Conservation (phyloP, 192 early-diverging fungal species). For the Coemansia sp. region DNA sequence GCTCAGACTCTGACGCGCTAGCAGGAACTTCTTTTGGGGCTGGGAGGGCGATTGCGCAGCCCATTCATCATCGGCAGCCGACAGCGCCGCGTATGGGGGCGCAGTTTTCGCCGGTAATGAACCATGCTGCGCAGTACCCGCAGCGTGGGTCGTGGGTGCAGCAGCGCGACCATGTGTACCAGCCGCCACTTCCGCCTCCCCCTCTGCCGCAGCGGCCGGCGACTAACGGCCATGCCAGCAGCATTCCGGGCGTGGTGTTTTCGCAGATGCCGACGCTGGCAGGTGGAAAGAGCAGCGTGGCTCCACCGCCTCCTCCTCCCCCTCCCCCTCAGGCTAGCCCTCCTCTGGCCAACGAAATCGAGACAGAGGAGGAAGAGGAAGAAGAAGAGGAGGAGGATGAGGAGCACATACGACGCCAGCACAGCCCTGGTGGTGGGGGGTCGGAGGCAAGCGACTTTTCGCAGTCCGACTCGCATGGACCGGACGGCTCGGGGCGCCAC, state of each 20-base stretch:
- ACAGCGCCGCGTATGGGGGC: conserved; percentile 18
- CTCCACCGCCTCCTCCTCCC: neutral
- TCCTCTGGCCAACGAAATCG: neutral
- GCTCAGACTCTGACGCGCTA: conserved; percentile 21
- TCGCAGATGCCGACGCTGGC: conserved; percentile 39
- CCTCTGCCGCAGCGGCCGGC: neutral
- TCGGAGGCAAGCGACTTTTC: conserved; percentile 2
- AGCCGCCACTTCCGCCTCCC: neutral
- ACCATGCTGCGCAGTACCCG: neutral
- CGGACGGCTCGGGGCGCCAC: neutral
- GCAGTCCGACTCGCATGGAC: neutral
- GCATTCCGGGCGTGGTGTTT: conserved; percentile 21
- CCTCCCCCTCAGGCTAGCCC: neutral
- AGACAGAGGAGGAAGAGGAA: neutral
- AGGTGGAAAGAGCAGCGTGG: neutral
- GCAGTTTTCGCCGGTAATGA: conserved; percentile 32
- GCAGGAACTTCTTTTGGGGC: neutral
- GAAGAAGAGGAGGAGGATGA: conserved; percentile 9
- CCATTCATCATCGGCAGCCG: neutral
- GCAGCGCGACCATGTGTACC: neutral
- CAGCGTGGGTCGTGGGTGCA: neutral
- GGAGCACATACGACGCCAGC: neutral
- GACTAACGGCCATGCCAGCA: neutral
- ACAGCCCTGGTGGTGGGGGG: neutral
- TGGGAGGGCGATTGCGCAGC: conserved; percentile 1